Conservation (phyloP, 495 filamentous ascomycete genomes). For the Penicillium paradoxum region DNA sequence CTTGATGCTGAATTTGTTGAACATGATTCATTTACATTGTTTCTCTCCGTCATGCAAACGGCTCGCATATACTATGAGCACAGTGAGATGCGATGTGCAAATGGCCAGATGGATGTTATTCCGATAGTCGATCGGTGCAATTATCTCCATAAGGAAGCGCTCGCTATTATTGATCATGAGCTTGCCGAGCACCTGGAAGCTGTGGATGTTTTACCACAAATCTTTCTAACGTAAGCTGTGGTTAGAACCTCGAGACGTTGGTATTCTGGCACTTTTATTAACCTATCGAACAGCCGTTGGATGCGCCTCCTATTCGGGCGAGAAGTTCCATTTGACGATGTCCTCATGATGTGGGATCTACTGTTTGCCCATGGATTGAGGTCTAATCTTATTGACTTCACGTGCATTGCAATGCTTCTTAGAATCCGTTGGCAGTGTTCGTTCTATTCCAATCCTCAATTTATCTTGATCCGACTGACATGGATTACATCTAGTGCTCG, state of each 20-base stretch:
- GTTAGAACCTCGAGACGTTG: neutral
- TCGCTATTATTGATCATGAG: slow-evolving; percentile 73
- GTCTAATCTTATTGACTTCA: slow-evolving; percentile 77
- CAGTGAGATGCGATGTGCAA: slow-evolving; percentile 36
- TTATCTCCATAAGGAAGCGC: slow-evolving; percentile 74
- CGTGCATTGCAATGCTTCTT: slow-evolving; percentile 91
- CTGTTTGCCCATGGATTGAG: slow-evolving; percentile 84
- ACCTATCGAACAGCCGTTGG: slow-evolving; percentile 64
- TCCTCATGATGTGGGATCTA: slow-evolving; percentile 82
- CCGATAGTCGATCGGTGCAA: slow-evolving; percentile 82
- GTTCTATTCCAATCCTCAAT: slow-evolving; percentile 21
- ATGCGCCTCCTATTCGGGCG: slow-evolving; percentile 88
- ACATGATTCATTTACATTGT: slow-evolving; percentile 86
- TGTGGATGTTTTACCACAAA: slow-evolving; percentile 90
- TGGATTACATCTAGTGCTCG: slow-evolving; percentile 54
- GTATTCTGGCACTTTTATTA: slow-evolving; percentile 1
- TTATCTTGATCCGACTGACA: slow-evolving; percentile 20
- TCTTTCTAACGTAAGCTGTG: slow-evolving; percentile 76
- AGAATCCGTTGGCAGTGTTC: slow-evolving; percentile 86
- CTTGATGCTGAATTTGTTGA: slow-evolving; percentile 72
- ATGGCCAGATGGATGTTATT: slow-evolving; percentile 49
- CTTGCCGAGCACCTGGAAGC: slow-evolving; percentile 76
- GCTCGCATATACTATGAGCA: slow-evolving; percentile 85
- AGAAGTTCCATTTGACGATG: slow-evolving; percentile 84
- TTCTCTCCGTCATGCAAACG: slow-evolving; percentile 78